A percentile compares a stretch with the other conserved stretches of the same genome.
Conservation (phyloP, 108 stramenopile species). For the Pseudonitzschia pungens region DNA sequence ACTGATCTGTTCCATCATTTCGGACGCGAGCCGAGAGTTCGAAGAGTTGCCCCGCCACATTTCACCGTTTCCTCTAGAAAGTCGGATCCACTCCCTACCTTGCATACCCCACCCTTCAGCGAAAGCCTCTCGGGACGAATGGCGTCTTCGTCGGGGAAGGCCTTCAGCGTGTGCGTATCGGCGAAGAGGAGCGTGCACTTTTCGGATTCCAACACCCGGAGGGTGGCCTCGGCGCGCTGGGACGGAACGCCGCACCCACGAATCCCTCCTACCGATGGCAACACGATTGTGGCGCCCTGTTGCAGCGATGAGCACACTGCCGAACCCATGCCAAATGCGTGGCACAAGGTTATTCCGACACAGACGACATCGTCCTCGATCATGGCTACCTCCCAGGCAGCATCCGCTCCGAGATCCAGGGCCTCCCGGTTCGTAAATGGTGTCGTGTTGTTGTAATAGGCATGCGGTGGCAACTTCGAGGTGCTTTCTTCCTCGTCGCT, state of each 20-base stretch:
- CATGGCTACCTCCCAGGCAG: slow-evolving; percentile 28
- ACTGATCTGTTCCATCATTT: not conserved
- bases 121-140: not conserved
- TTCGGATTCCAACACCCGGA: slow-evolving; percentile 36
- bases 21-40: slow-evolving; percentile 28
- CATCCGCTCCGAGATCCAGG: slow-evolving; percentile 29
- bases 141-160: slow-evolving; percentile 32
- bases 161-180: slow-evolving; percentile 53
- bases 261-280: slow-evolving; percentile 52
- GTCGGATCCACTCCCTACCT: slow-evolving; percentile 40
- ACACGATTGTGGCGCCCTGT: slow-evolving; percentile 36
- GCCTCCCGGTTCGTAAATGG: slow-evolving; percentile 40
- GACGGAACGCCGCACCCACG: slow-evolving; percentile 53
- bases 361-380: slow-evolving; percentile 39
- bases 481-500: slow-evolving; percentile 24
- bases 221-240: slow-evolving; percentile 43
- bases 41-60: slow-evolving; percentile 29
- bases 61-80: slow-evolving; percentile 34
- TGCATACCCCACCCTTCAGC: slow-evolving; percentile 50
- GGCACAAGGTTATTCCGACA: slow-evolving; percentile 44
- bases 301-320: slow-evolving; percentile 30
- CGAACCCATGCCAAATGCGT: slow-evolving; percentile 57
- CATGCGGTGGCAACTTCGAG: slow-evolving; percentile 18
- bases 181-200: slow-evolving; percentile 47
- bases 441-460: slow-evolving; percentile 30